Evolutionary conservation across 2,329 filamentous ascomycete genomes (phyloP).

Genomic region (Tolypocladium guangdongense): DNA sequence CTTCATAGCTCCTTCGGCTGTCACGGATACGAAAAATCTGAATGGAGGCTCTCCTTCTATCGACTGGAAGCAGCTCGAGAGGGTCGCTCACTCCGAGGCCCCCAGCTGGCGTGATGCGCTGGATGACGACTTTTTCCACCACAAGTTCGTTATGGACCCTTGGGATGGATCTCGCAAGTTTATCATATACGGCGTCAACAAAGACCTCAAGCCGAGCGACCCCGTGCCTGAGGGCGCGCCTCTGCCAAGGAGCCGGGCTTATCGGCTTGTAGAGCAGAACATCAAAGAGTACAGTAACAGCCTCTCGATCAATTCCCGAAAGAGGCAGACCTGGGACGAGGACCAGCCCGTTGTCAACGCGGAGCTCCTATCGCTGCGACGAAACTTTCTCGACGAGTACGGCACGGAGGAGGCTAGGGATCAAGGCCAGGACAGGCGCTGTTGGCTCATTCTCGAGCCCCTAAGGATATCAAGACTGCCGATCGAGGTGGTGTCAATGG

Average conservation of each 20-base stretch:
- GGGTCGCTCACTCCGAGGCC: conserved; percentile 21
- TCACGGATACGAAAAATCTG: not conserved
- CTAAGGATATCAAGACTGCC: conserved; percentile 68
- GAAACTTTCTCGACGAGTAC: conserved; percentile 70
- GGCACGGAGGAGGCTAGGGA: conserved; percentile 34
- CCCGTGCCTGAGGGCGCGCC: conserved; percentile 48
- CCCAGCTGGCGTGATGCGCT: conserved; percentile 31
- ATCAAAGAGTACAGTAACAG: conserved; percentile 82
- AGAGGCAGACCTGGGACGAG: conserved; percentile 39
- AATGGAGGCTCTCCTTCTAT: conserved; percentile 24
- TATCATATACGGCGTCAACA: conserved; percentile 40
- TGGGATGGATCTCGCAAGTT: conserved; percentile 55
- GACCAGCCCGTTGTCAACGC: conserved; percentile 76
- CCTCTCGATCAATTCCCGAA: conserved; percentile 52
- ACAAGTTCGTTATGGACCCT: conserved; percentile 46
- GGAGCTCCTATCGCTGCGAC: conserved; percentile 61
- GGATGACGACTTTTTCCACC: conserved; percentile 34
- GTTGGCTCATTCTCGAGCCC: conserved; percentile 67
- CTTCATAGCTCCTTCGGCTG: conserved; percentile 57
- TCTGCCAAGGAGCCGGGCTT: conserved; percentile 31
- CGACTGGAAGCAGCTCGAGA: conserved; percentile 49
- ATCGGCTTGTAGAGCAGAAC: conserved; percentile 33
- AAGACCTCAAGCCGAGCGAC: conserved; percentile 51
- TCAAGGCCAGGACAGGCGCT: conserved; percentile 23
- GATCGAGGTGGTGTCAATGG: conserved; percentile 57